Evolutionary conservation across 768 basidiomycete species (phyloP).

Genomic region (Russula olivacea): DNA sequence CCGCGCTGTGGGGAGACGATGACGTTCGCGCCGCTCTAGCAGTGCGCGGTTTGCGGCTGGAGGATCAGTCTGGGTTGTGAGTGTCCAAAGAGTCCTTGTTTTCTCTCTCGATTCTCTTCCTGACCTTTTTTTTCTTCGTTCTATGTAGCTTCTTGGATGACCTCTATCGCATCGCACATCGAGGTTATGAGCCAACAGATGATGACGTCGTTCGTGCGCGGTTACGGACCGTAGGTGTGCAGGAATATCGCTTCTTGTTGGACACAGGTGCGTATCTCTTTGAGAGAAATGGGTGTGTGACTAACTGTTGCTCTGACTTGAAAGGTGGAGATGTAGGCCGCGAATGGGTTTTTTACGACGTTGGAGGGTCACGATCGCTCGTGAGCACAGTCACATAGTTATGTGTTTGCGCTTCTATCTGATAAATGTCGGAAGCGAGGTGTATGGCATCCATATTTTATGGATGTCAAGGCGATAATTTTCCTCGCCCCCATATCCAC

Average conservation of each 20-base stretch:
- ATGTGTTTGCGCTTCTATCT: neutral
- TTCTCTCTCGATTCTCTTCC: neutral
- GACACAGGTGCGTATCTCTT: constrained; percentile 47
- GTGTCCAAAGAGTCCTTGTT: constrained; percentile 30
- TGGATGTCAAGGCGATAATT: constrained; percentile 78
- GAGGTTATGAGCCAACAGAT: constrained; percentile 49
- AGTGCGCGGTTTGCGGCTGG: constrained; percentile 45
- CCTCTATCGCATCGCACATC: constrained; percentile 12
- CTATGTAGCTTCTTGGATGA: constrained; percentile 15
- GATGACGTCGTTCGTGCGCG: constrained; percentile 76
- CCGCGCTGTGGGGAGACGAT: constrained; percentile 60
- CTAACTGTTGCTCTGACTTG: neutral
- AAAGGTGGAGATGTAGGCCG: constrained; percentile 31
- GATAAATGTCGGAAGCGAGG: constrained; percentile 9
- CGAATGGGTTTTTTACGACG: constrained; percentile 80
- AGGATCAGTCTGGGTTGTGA: constrained; percentile 72
- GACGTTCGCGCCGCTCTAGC: constrained; percentile 55
- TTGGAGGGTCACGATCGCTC: constrained; percentile 56
- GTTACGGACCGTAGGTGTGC: constrained; percentile 69
- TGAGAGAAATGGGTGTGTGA: neutral
- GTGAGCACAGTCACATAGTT: constrained; percentile 35
- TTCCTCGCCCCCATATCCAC: constrained; percentile 77
- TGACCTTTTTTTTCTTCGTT: neutral
- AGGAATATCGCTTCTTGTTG: constrained; percentile 64
- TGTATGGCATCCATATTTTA: constrained; percentile 74